Evolutionary conservation across 495 filamentous ascomycete genomes (phyloP).

Genomic region (Trichocladium uniseriatum): DNA sequence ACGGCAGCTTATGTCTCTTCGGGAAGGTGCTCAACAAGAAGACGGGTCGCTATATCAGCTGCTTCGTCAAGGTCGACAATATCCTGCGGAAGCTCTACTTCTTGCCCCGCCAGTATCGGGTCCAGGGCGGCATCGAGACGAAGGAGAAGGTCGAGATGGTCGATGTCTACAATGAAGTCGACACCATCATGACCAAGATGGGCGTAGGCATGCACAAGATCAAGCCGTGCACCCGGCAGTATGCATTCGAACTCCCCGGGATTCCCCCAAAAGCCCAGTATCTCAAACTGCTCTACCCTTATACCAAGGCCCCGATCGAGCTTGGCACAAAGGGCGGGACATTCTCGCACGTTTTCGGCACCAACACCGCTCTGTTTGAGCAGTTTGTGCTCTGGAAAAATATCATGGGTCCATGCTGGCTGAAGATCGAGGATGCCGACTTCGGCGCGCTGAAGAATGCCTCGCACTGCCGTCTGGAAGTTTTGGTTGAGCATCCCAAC

Average conservation of each 20-base stretch:
- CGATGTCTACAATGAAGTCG: slow-evolving; percentile 84
- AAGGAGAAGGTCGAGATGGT: slow-evolving; percentile 78
- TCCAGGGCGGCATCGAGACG: slow-evolving; percentile 54
- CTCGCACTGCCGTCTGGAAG: slow-evolving; percentile 94
- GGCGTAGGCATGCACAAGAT: slow-evolving; percentile 85
- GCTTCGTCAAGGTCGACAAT: slow-evolving; percentile 94
- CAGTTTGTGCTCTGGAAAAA: slow-evolving; percentile 98
- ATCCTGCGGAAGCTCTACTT: slow-evolving; percentile 90
- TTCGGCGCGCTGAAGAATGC: slow-evolving; percentile 80
- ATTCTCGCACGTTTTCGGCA: slow-evolving; percentile 89
- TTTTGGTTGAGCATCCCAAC: slow-evolving; percentile 67
- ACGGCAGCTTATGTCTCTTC: slow-evolving; percentile 86
- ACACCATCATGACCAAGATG: slow-evolving; percentile 71
- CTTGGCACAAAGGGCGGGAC: slow-evolving; percentile 65
- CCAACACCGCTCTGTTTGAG: slow-evolving; percentile 89
- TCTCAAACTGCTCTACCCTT: slow-evolving; percentile 87
- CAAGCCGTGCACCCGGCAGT: slow-evolving; percentile 80
- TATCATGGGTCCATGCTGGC: slow-evolving; percentile 97
- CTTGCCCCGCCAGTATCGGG: slow-evolving; percentile 62
- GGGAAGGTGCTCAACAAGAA: slow-evolving; percentile 93
- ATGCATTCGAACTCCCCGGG: slow-evolving; percentile 85
- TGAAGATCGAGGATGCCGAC: slow-evolving; percentile 75
- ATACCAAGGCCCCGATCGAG: slow-evolving; percentile 59
- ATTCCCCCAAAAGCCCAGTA: slow-evolving; percentile 87
- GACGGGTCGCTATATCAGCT: slow-evolving; percentile 68